Conservation (phyloP, 2,329 filamentous ascomycete genomes). For the Curvularia sp. region DNA sequence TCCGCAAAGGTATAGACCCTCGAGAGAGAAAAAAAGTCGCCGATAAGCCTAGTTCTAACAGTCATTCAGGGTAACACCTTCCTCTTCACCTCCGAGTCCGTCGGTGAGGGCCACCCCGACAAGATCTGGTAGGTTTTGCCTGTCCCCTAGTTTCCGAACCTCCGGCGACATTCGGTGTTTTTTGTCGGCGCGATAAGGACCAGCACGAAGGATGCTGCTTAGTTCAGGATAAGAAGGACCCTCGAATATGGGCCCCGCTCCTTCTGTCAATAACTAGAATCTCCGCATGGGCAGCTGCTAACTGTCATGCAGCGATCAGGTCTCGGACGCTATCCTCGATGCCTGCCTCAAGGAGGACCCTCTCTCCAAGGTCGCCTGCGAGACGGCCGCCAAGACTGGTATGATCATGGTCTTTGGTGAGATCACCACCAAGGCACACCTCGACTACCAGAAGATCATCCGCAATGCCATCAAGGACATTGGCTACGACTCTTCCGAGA, state of each 20-base stretch:
- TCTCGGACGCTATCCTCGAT: slow-evolving; percentile 98
- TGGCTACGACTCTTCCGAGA: slow-evolving; percentile 93
- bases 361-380: slow-evolving; percentile 97
- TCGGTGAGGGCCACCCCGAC: slow-evolving; percentile 74
- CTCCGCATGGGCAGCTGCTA: slow-evolving; percentile 12
- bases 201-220: background rate
- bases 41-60: slow-evolving; percentile 20
- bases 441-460: slow-evolving; percentile 99
- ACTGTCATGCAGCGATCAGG: slow-evolving; percentile 73
- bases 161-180: background rate
- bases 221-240: slow-evolving; percentile 3
- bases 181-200: slow-evolving; percentile 6
- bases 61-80: slow-evolving; percentile 46
- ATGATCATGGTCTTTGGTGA: slow-evolving; percentile 89
- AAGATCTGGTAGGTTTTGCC: slow-evolving; percentile 75
- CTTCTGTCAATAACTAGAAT: background rate
- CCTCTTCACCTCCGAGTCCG: slow-evolving; percentile 61
- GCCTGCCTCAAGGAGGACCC: slow-evolving; percentile 94
- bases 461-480: slow-evolving; percentile 96
- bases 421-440: slow-evolving; percentile 92
- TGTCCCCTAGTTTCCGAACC: slow-evolving; percentile 1
- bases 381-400: slow-evolving; percentile 99
- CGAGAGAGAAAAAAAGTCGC: slow-evolving; percentile 1
- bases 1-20: slow-evolving; percentile 34
- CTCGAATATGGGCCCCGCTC: background rate